Evolutionary conservation across 371 early-diverging fungal species (phyloP).

Genomic region (Mucor lusitanicus): DNA sequence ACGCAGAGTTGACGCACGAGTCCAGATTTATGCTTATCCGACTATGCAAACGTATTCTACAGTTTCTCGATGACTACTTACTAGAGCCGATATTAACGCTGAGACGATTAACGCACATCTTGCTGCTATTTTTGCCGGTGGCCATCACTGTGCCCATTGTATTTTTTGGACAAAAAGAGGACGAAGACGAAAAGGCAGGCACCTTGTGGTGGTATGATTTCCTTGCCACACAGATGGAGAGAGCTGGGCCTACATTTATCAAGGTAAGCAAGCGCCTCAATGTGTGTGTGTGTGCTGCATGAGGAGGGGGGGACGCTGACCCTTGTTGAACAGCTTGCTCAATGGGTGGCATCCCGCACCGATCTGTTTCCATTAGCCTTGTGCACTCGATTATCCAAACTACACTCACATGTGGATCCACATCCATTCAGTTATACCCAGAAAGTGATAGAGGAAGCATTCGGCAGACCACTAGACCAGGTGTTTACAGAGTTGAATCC

Average conservation of each 20-base stretch:
- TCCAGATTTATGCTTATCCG: constrained; percentile 23
- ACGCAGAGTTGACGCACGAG: constrained; percentile 6
- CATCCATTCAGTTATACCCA: constrained; percentile 77
- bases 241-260: constrained; percentile 93
- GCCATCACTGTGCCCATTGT: constrained; percentile 53
- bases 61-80: constrained; percentile 49
- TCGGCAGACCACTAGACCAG: constrained; percentile 66
- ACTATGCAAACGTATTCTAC: constrained; percentile 26
- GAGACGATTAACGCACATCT: constrained; percentile 60
- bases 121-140: constrained; percentile 68
- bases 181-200: constrained; percentile 59
- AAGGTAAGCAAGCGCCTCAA: constrained; percentile 53
- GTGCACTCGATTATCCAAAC: constrained; percentile 72
- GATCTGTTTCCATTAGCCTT: constrained; percentile 88
- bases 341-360: constrained; percentile 94
- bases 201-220: constrained; percentile 86
- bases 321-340: constrained; percentile 66
- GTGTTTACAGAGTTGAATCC: constrained; percentile 78
- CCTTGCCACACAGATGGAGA: constrained; percentile 76
- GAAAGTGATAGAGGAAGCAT: constrained; percentile 60
- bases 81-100: constrained; percentile 60
- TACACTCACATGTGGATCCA: constrained; percentile 83
- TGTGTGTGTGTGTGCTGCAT: background rate
- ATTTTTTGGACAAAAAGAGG: constrained; percentile 53
- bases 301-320: background rate